Base-by-base conservation (phyloP, 1,284 basidiomycete genomes). In the Mycena sp. region DNA sequence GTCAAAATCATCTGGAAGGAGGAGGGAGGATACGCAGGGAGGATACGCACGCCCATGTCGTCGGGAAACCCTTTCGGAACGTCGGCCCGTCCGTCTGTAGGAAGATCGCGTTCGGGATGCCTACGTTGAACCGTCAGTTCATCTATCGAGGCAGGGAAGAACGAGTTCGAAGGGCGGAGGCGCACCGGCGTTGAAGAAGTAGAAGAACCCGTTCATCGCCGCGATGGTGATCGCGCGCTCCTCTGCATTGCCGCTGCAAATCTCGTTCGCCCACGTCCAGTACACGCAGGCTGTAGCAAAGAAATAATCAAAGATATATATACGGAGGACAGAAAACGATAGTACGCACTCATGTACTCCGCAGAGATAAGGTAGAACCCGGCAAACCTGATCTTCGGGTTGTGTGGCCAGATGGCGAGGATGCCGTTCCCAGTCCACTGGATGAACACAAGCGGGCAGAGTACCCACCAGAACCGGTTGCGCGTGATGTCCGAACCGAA, bases 401-500 rank as follows among this genome's bases (percentile, higher is more conserved):
- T 44, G 6, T 10, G 4, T 23, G 67, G 67, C 67, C 67, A 69
- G 37, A 69, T 58, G 0, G 67, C 67, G 17, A 69, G 55, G 26
- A 69, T 69, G n/a, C 67, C 65, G 40, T 56, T 69, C 29, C 67
- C 65, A 19, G 62, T 61, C 48, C 28, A 32, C 29, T 32, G 32
- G 11, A 50, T 28, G 32, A 32, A 50, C 26, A 67, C 65, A 6
- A 69, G 30, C 3, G 67, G 67, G 29, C 61, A 58, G 46, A 69
- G 67, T 7, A 69, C 53, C 38, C 67, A 69, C 29, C 58, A 58
- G 52, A 69, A 69, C 10, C 67, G 51, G n/a, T 60, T 64, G 10
- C 67, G 65, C 30, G 65, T 67, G 9, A 67, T 52, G 35, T 69
- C 67, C 28, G 62, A 64, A 25, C 62, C 58, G 28, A 69, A 65